Conservation (phyloP, 164 flowering plant species). For the Hamamelis virginiana region DNA sequence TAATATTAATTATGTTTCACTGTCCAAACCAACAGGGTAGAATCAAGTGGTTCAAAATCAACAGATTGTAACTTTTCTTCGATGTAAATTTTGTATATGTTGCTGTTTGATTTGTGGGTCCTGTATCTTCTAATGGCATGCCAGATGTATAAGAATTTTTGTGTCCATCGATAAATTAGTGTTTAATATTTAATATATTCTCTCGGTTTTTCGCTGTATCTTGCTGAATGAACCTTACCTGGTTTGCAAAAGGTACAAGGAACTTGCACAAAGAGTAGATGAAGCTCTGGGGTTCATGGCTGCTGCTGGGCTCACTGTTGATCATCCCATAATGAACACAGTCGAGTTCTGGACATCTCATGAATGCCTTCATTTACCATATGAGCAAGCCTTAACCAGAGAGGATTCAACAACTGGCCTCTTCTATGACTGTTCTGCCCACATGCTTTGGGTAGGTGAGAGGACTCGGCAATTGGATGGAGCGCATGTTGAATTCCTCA, state of each 20-base stretch:
- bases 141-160: too few species aligned
- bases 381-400: conserved; percentile 49
- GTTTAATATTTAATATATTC: not conserved
- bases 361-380: conserved; percentile 51
- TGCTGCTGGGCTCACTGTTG: conserved; percentile 45
- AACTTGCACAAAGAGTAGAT: conserved; percentile 60
- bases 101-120: not conserved
- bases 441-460: conserved; percentile 61
- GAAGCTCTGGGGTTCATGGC: conserved; percentile 58
- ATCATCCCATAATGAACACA: conserved; percentile 44
- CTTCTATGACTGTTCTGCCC: conserved; percentile 50
- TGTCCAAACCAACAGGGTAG: not conserved
- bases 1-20: not conserved
- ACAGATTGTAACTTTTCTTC: not conserved
- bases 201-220: not conserved
- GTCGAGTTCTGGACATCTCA: conserved; percentile 52
- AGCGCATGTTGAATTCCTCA: conserved; percentile 50
- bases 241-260: conserved; percentile 32
- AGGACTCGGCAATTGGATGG: conserved; percentile 57
- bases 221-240: not conserved
- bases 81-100: not conserved
- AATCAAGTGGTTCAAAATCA: not conserved
- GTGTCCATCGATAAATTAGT: not conserved
- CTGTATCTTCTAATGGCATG: not conserved
- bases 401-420: conserved; percentile 48